Percentiles rank a stretch among this genome's conserved stretches.
These are phyloP conservation scores for Neoboletus brunneissimus DNA, from an alignment of 768 basidiomycete species.

Conservation along the genomic window DNA sequence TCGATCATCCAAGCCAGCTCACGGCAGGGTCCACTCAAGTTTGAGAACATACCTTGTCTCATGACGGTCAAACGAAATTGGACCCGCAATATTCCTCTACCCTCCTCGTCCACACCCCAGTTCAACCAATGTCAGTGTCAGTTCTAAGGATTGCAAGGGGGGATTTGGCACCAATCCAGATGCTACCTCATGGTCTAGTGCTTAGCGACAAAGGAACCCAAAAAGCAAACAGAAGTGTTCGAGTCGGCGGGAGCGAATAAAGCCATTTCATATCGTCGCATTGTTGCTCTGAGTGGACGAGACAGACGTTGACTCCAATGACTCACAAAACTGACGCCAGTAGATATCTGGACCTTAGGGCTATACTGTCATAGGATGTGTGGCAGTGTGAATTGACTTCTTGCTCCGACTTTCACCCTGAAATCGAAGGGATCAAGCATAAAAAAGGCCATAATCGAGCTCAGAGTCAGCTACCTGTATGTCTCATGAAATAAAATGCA, in stretches of 20 bases:
- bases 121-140: not conserved
- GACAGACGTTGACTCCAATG: not conserved
- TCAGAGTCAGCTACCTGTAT: not conserved
- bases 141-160: not conserved
- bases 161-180: not conserved
- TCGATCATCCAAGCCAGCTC: not conserved
- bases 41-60: not conserved
- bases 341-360: not conserved
- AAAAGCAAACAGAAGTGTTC: not conserved
- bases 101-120: not conserved
- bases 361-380: not conserved
- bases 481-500: not conserved
- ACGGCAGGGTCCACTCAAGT: not conserved
- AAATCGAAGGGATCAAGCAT: not conserved
- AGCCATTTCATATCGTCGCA: not conserved
- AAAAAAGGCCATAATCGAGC: not conserved
- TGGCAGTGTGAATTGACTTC: constrained; percentile 9
- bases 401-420: not conserved
- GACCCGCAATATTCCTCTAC: not conserved
- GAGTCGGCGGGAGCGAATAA: constrained; percentile 5
- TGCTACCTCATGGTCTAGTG: not conserved
- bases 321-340: not conserved
- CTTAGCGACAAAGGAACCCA: not conserved
- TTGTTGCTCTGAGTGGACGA: not conserved
- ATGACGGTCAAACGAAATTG: not conserved